These are phyloP conservation scores for Vigna hirtella DNA, from an alignment of 306 rosid genomes.

Conservation along the genomic window DNA sequence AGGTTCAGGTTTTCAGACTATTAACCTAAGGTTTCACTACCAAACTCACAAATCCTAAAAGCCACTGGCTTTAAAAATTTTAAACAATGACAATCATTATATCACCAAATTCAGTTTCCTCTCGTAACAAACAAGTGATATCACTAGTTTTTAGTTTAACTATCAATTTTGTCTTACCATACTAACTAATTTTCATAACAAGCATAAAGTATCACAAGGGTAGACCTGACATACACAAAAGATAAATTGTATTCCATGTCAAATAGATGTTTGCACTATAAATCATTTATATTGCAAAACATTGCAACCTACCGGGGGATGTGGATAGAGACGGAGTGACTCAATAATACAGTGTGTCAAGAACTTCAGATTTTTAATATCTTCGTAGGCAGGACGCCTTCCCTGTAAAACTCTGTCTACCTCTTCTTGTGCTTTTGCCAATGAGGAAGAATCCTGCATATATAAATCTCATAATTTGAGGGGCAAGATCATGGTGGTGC, in stretches of 20 bases:
- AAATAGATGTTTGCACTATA: not conserved
- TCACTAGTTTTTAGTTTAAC: not conserved
- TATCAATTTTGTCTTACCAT: constrained; percentile 19
- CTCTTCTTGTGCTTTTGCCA: constrained; percentile 84
- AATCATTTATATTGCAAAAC: constrained; percentile 25
- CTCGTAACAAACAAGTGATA: not conserved
- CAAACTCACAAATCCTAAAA: not conserved
- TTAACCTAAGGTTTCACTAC: not conserved
- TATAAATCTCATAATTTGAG: constrained; percentile 21
- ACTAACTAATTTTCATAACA: constrained; percentile 30
- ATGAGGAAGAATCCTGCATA: constrained; percentile 64
- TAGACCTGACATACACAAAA: not conserved
- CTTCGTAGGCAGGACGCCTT: constrained; percentile 77
- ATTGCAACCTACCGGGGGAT: constrained; percentile 80
- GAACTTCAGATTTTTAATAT: constrained; percentile 80
- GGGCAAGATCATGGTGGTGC: constrained; percentile 13
- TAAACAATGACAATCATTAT: constrained; percentile 13
- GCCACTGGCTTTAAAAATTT: constrained; percentile 12
- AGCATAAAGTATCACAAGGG: constrained; percentile 16
- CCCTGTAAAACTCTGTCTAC: constrained; percentile 85
- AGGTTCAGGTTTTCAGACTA: not conserved
- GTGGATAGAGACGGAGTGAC: constrained; percentile 91
- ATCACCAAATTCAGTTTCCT: not conserved
- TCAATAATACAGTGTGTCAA: constrained; percentile 83
- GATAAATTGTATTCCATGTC: not conserved